Evolutionary conservation across 2,329 filamentous ascomycete species (phyloP), one percentile per base, ranked within the genome.

Genomic region (Chrysoporthe puriensis): DNA sequence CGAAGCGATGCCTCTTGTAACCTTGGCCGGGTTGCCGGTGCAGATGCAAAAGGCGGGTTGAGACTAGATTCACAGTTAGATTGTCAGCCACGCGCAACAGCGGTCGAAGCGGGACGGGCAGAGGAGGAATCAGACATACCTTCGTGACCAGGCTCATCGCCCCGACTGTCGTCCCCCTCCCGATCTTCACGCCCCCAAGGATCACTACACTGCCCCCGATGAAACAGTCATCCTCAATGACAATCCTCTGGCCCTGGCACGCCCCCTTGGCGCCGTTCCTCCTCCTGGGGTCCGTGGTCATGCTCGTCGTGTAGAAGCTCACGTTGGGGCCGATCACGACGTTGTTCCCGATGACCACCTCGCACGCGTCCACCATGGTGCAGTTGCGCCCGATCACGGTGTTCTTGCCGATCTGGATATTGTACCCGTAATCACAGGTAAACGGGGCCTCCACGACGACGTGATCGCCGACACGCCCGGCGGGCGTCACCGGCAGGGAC

Each of bases 401-500:
- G 71, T 96, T 90, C 73, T 94, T 90, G 14, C 92, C 94, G 72
- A 99, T 91, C 60, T 87, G 86, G 73, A 98, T 91, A 77, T 99
- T 98, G 81, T 97, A 98, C 0, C 96, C 96, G 75, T 97, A 77
- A 74, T 97, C 94, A 77, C 95, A 97, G 59, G 86, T 90, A 77
- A 99, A 98, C 0, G 95, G 95, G 2, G 92, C 89, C 74, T 97
- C 93, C 36, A 99, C 91, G 54, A 90, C 84, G 5, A 92, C 90
- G 66, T 90, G 88, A 18, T 89, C 86, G n/a, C 93, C 93, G 5
- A 96, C 86, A 34, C 83, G 86, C 66, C 87, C 92, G 66, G 82
- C 76, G 72, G 86, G 84, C 52, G 83, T 84, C 64, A 86, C 77
- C 11, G 85, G 79, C 58, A 84, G 83, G 50, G 82, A 80, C 72